phyloP scores from a whole-genome alignment of 176 grass and related monocot genomes.

The Carex parvula region DNA sequence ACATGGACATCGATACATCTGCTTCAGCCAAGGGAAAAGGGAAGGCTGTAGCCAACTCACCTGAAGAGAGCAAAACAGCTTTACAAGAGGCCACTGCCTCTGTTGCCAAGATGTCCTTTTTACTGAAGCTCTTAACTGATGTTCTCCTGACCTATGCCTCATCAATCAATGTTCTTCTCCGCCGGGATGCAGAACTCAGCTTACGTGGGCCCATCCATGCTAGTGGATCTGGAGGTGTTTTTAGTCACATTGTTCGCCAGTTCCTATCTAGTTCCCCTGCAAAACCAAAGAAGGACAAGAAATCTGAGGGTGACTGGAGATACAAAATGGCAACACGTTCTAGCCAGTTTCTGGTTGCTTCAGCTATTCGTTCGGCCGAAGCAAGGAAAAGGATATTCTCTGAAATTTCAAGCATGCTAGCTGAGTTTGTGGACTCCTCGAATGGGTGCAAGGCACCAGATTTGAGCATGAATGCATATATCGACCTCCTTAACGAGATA shows the following conservation, averaged over 20 bases:
- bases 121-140: slow-evolving; percentile 88
- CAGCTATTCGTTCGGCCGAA: slow-evolving; percentile 82
- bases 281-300: slow-evolving; percentile 92
- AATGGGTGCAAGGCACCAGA: slow-evolving; percentile 42
- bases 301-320: slow-evolving; percentile 87
- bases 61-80: slow-evolving; percentile 62
- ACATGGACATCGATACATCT: slow-evolving; percentile 84
- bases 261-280: slow-evolving; percentile 57
- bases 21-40: slow-evolving; percentile 87
- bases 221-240: slow-evolving; percentile 51
- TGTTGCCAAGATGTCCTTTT: slow-evolving; percentile 75
- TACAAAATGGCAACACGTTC: slow-evolving; percentile 76
- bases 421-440: slow-evolving; percentile 55
- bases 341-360: slow-evolving; percentile 95
- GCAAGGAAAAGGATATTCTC: slow-evolving; percentile 85
- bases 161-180: slow-evolving; percentile 87
- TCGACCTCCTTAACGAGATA: slow-evolving; percentile 96
- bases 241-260: slow-evolving; percentile 76
- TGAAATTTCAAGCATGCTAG: slow-evolving; percentile 70
- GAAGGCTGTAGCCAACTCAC: slow-evolving; percentile 39
- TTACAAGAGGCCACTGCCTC: slow-evolving; percentile 67
- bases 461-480: slow-evolving; percentile 67
- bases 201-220: slow-evolving; percentile 33
- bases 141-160: slow-evolving; percentile 86
- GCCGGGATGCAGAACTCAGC: slow-evolving; percentile 70